Base-by-base conservation (phyloP, 2,329 filamentous ascomycete genomes). In the Blastomyces percursus region DNA sequence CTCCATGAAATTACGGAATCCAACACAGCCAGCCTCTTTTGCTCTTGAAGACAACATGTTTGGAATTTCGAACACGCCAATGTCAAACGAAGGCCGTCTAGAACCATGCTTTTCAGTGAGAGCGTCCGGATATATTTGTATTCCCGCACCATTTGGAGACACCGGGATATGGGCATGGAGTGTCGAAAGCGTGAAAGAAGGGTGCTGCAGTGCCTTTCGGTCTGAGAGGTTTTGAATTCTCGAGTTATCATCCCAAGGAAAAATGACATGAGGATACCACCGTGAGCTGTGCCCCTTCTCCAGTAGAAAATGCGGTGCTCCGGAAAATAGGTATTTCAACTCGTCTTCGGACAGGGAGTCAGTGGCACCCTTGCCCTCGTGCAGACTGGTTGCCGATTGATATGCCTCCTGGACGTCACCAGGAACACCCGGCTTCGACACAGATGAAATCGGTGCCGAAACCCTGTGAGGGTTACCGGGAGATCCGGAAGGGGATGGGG, bases 41-140 rank as follows among this genome's bases (percentile, higher is more conserved):
- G 78, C 79, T 24, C 77, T 76, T 16, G 74, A 71, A 21, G 73
- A 74, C 3, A 80, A 71, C 79, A 81, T 81, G 62, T 78, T 80
- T 0, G 79, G 79, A 1, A 79, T 71, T 66, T 81, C 79, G 59
- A 77, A 78, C 14, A 78, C 71, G 1, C 76, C 76, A 2, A 78
- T 66, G 51, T 79, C 77, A 61, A 78, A 78, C 1, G 74, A 73
- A 3, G 76, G 73, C 60, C 74, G 68, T 64, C 71, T 77, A 14
- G 66, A 64, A 2, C 69, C 68, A 30, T 65, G 64, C 2, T 67
- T 60, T 58, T 56, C 59, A 58, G 32, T 60, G 16, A 50, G 30
- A 24, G 40, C 44, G 27, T 62, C 55, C 11, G 48, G 52, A 32
- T 52, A 51, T 61, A 48, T 57, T 42, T 64, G 69, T 24, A 69